Evolutionary conservation across 495 filamentous ascomycete species (phyloP).

Genomic region (Tuber calosporum): DNA sequence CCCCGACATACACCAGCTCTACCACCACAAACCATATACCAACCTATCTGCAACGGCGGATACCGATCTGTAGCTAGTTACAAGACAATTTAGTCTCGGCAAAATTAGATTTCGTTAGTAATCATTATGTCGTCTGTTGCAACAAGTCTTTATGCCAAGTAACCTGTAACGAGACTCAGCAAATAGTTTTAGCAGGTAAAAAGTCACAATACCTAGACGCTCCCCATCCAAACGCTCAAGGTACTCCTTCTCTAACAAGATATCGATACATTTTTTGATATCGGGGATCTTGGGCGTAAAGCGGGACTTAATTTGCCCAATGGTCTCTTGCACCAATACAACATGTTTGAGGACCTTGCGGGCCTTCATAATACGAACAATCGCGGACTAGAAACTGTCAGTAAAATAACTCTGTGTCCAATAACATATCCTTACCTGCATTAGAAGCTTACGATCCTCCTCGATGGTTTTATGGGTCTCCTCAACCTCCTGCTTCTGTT

Average conservation of each 20-base stretch:
- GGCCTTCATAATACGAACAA: conserved; percentile 99
- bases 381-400: conserved; percentile 66
- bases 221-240: conserved; percentile 90
- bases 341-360: conserved; percentile 97
- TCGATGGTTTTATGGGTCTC: conserved; percentile 99
- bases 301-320: conserved; percentile 85
- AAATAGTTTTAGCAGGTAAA: conserved; percentile 17
- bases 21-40: conserved; percentile 15
- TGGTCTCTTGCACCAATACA: conserved; percentile 85
- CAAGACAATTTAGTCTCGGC: conserved; percentile 22
- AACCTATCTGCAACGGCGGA: conserved; percentile 15
- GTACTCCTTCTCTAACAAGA: conserved; percentile 98
- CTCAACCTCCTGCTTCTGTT: conserved; percentile 87
- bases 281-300: conserved; percentile 89
- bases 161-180: conserved; percentile 32
- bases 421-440: conserved; percentile 66
- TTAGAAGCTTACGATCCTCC: conserved; percentile 89
- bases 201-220: conserved; percentile 78
- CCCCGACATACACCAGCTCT: conserved; percentile 17
- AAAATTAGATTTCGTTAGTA: conserved; percentile 35
- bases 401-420: conserved; percentile 11
- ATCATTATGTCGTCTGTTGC: conserved; percentile 9
- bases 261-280: conserved; percentile 99
- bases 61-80: conserved; percentile 26
- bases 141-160: conserved; percentile 30